Percentiles rank a stretch among this genome's conserved stretches.
phyloP scores from a whole-genome alignment of 2,329 filamentous ascomycete species.

The Penicillium sp. region DNA sequence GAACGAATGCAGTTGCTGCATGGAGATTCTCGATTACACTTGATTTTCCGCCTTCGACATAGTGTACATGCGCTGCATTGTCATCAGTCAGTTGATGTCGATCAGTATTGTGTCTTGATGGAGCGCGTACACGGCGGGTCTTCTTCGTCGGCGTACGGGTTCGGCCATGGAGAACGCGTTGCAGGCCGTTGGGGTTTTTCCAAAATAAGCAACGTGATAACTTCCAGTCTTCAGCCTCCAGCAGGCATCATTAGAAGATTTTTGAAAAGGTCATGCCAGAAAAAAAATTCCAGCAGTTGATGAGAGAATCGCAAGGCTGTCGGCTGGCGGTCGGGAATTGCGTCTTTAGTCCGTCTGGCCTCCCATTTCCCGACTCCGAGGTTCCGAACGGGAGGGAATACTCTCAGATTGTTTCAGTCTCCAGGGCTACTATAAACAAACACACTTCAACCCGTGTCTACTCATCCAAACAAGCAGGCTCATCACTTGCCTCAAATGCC shows the following conservation, averaged over 20 bases:
- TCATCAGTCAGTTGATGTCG: constrained; percentile 9
- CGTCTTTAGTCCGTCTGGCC: constrained; percentile 23
- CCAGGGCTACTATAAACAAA: too few relatives aligned
- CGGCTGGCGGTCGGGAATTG: constrained; percentile 18
- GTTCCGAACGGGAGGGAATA: not conserved
- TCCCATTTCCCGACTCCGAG: constrained; percentile 28
- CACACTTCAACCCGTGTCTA: too few relatives aligned
- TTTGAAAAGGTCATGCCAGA: too few relatives aligned
- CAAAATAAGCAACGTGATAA: too few relatives aligned
- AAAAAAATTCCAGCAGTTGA: too few relatives aligned
- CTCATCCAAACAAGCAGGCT: too few relatives aligned
- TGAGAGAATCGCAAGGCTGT: not conserved
- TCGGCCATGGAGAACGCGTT: constrained; percentile 23
- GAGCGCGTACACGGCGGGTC: constrained; percentile 46
- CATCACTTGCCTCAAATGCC: too few relatives aligned
- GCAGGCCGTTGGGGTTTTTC: not conserved
- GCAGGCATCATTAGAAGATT: not conserved
- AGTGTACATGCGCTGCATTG: constrained; percentile 54
- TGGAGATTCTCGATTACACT: constrained; percentile 61
- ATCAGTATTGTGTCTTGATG: not conserved
- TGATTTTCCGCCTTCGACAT: constrained; percentile 63
- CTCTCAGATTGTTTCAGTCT: too few relatives aligned
- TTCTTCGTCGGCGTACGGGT: constrained; percentile 41
- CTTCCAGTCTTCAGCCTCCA: not conserved
- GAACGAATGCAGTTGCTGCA: constrained; percentile 60